A percentile compares a stretch with the other conserved stretches of the same genome.
Evolutionary conservation across 208 protist genomes (phyloP).

Genomic region (Trypanosomatidae sp.): DNA sequence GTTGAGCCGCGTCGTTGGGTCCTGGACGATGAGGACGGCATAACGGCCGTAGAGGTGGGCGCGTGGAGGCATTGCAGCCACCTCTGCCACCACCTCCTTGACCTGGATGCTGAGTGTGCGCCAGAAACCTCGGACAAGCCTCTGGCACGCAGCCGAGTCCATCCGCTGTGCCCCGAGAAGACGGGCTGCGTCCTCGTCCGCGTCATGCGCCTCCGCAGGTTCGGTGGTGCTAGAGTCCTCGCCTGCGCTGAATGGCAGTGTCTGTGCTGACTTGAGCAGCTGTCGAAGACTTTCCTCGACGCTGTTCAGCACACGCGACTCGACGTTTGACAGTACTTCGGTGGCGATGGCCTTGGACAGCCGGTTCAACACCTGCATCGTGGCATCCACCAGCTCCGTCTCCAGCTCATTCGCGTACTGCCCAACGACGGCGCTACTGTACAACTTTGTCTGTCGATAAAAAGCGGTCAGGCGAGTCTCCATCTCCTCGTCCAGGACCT

Average conservation of each 20-base stretch:
- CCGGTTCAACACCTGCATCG: conserved; percentile 51
- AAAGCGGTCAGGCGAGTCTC: conserved; percentile 43
- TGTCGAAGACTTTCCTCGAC: conserved; percentile 59
- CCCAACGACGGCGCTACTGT: conserved; percentile 48
- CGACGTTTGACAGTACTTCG: conserved; percentile 47
- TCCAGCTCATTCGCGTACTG: conserved; percentile 48
- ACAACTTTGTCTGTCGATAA: conserved; percentile 62
- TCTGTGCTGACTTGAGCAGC: conserved; percentile 54
- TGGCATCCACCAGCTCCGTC: conserved; percentile 44
- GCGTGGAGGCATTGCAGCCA: conserved; percentile 27
- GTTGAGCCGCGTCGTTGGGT: conserved; percentile 45
- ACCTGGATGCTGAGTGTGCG: conserved; percentile 36
- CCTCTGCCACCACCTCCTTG: conserved; percentile 40
- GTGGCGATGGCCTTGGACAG: conserved; percentile 57
- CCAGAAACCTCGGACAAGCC: conserved; percentile 66
- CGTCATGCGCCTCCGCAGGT: conserved; percentile 6
- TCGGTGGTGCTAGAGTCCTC: conserved; percentile 7
- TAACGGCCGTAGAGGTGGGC: conserved; percentile 55
- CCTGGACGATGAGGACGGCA: conserved; percentile 49
- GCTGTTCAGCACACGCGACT: conserved; percentile 42
- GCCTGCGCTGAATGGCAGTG: conserved; percentile 37
- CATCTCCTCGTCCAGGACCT: conserved; percentile 61
- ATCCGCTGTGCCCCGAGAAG: conserved; percentile 22
- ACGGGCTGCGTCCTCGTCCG: conserved; percentile 2
- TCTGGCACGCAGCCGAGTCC: conserved; percentile 57